Conservation (phyloP, 192 early-diverging fungal genomes). For the Coemansia sp. region DNA sequence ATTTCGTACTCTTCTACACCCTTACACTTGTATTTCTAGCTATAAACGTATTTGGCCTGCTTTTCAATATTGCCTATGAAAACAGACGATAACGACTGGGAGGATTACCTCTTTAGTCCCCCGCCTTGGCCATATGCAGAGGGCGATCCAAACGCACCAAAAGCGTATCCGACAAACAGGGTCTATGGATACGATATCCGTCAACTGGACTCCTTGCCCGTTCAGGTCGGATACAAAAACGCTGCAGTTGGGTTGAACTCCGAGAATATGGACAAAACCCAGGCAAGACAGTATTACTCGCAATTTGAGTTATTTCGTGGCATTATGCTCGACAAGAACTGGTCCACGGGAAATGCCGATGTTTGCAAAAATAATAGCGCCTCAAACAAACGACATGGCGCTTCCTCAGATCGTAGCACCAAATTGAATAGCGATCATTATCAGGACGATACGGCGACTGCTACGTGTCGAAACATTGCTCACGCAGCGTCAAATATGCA, state of each 20-base stretch:
- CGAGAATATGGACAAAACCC: background rate
- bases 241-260: background rate
- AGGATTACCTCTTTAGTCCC: conserved; percentile 23
- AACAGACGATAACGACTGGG: conserved; percentile 12
- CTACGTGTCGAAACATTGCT: no score
- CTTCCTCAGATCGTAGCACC: background rate
- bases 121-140: conserved; percentile 37
- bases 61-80: background rate
- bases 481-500: no score
- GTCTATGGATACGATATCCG: conserved; percentile 32
- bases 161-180: conserved; percentile 15
- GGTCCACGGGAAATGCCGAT: background rate
- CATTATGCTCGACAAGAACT: conserved; percentile 30
- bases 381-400: background rate
- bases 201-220: conserved; percentile 24
- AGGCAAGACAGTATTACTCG: conserved; percentile 31
- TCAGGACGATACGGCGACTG: background rate
- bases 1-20: conserved; percentile 2
- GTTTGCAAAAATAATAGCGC: background rate
- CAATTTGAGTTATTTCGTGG: conserved; percentile 38
- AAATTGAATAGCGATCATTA: background rate
- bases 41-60: background rate
- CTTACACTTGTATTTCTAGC: background rate
- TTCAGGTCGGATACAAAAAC: conserved; percentile 18
- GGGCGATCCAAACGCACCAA: conserved; percentile 21